A percentile compares a stretch with the other conserved stretches of the same genome.
Conservation (phyloP, 345 rosid species). For the Bretschneidera sinensis region DNA sequence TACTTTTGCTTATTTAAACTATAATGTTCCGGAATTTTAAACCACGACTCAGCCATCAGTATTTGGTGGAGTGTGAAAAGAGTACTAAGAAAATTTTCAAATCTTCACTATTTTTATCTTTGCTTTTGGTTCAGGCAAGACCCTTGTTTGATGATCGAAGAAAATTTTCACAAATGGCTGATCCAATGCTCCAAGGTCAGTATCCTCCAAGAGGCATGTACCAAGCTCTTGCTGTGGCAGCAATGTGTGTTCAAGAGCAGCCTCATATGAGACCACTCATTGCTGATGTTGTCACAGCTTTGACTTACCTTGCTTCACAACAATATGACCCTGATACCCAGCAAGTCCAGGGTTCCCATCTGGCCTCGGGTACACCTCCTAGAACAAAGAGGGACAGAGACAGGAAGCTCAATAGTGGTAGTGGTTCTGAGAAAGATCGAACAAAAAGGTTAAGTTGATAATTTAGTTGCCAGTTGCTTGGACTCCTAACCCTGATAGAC, state of each 20-base stretch:
- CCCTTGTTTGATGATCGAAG: constrained; percentile 78
- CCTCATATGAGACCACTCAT: constrained; percentile 76
- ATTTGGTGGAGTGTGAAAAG: not conserved
- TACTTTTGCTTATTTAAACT: not conserved
- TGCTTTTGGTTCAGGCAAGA: constrained; percentile 51
- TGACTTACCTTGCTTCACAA: constrained; percentile 75
- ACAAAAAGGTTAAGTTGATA: constrained; percentile 20
- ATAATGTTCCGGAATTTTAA: not conserved
- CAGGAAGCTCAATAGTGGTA: constrained; percentile 22
- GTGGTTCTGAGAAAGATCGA: constrained; percentile 23
- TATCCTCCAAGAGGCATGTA: constrained; percentile 77
- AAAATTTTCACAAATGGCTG: constrained; percentile 76
- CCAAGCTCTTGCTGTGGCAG: constrained; percentile 93
- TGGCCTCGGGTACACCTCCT: constrained; percentile 54
- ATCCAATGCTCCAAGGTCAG: constrained; percentile 75
- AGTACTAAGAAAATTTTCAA: no score
- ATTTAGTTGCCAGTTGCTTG: constrained; percentile 1
- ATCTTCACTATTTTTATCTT: no score
- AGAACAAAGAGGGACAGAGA: constrained; percentile 39
- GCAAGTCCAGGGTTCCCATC: constrained; percentile 35
- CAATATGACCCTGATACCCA: constrained; percentile 49
- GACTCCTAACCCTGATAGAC: not conserved
- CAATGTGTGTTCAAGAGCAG: constrained; percentile 91
- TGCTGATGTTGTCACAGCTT: constrained; percentile 90
- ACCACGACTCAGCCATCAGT: not conserved